Evolutionary conservation across 2,329 filamentous ascomycete species (phyloP), one percentile per base, ranked within the genome.

Genomic region (Phoma sp.): DNA sequence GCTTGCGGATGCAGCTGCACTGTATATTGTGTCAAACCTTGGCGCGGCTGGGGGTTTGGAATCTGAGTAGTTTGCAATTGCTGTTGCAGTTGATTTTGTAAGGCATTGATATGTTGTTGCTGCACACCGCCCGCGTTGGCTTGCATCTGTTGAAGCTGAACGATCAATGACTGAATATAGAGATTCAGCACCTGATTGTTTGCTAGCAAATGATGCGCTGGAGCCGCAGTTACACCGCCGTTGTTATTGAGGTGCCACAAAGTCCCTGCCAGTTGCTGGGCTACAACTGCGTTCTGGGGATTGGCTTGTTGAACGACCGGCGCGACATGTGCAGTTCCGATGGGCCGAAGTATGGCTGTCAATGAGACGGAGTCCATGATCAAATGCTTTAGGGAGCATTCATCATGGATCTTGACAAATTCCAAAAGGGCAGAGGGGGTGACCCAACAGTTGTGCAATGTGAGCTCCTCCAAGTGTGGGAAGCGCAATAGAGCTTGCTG

Each of bases 391-490:
- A 90, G 71, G 2, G 71, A 77, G 7, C 73, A 68, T 5, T 74
- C 67, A 19, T 80, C 77, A 70, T 87, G 82, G 4, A 72, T 69
- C 2, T 75, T 74, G 54, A 87, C 74, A 46, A 87, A 78, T 10
- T 79, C 75, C 29, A 81, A 66, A 29, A 90, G 77, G 1, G 85
- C 78, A 36, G 82, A 77, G 0, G 88, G 87, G 2, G 82, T 82
- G 12, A 85, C 76, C 87, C 88, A 91, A 73, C 88, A 90, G 63
- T 91, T 91, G 62, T 84, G 84, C 8, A 91, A 75, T 0, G 82
- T 86, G 2, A 91, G 71, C 44, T 85, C 77, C 56, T 84, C 77
- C 22, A 90, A 71, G 62, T 84, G 72, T 3, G 83, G 84, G 39
- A 91, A 79, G 1, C 71, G 69, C n/a, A 87, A 68, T 6, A 86